A percentile compares a stretch with the other conserved stretches of the same genome.
Evolutionary conservation across 768 basidiomycete species (phyloP).

Genomic region (Mycena filopes): DNA sequence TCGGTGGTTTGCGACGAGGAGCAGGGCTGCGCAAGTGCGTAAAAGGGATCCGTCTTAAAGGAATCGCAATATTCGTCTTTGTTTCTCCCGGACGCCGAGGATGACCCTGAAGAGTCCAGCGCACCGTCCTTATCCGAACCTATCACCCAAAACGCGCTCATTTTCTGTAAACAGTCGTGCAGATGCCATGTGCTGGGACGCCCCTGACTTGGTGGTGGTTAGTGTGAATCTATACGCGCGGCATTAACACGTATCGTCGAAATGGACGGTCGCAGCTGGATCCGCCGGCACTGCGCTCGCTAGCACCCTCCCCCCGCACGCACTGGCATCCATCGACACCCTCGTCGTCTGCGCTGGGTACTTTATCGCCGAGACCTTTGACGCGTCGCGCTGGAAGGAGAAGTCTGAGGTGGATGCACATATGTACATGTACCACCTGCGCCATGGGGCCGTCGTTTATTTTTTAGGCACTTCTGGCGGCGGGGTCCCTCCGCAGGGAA

Average conservation of each 20-base stretch:
- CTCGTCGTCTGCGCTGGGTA: conserved; percentile 51
- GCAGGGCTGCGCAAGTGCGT: background rate
- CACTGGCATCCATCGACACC: conserved; percentile 45
- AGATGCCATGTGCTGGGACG: background rate
- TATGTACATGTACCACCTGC: conserved; percentile 59
- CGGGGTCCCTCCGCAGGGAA: too few relatives aligned
- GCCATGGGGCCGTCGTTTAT: conserved; percentile 55
- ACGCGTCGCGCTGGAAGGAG: conserved; percentile 48
- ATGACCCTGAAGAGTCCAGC: too few relatives aligned
- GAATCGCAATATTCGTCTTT: background rate
- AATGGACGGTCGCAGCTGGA: conserved; percentile 50
- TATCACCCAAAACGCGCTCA: conserved; percentile 1
- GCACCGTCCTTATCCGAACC: too few relatives aligned
- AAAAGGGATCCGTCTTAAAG: background rate
- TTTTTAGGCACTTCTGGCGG: conserved; percentile 31
- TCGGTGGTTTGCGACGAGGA: conserved; percentile 4
- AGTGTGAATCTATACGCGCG: too few relatives aligned
- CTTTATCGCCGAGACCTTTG: conserved; percentile 44
- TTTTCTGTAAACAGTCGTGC: conserved; percentile 6
- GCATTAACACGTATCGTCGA: conserved; percentile 46
- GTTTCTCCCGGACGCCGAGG: background rate
- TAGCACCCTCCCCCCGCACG: conserved; percentile 39
- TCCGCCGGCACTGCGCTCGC: conserved; percentile 50
- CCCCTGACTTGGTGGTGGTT: too few relatives aligned
- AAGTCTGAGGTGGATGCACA: too few relatives aligned